Evolutionary conservation across 2,329 filamentous ascomycete species (phyloP), one percentile per base, ranked within the genome.

Genomic region (Aspergillus jensenii): DNA sequence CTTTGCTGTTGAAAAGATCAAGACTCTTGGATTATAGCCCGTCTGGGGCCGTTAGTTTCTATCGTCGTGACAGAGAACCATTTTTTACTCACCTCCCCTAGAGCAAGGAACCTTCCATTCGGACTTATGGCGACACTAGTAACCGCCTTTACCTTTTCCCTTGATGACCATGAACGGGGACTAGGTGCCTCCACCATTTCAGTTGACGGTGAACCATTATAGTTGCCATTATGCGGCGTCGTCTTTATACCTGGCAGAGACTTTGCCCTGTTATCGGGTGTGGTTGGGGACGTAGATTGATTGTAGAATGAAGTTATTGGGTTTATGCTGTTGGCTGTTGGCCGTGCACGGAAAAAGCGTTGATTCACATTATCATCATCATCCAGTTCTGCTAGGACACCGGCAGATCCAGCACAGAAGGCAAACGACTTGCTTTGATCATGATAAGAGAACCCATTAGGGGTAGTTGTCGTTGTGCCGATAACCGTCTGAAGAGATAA

Each of bases 131-230:
- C 89, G 25, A 99, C 84, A 69, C 93, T 96, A 5, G 93, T 96
- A 2, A 93, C 91, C 17, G 95, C 90, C 77, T 98, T 98, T 71
- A 98, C 93, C 64, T 92, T 87, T 74, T 98, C 95, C 63, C 91
- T 87, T 55, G 91, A 95, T 1, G 90, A 92, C 88, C 91, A 93
- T 12, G 89, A 91, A 72, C 88, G 91, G 52, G 84, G 87, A 41
- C 71, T 77, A 6, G 78, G 78, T 33, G 78, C 80, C 48, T 97
- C 93, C 14, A 71, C 69, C 71, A 78, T 79, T 55, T 85, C 83
- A 52, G 72, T 75, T 6, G 72, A 74, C 7, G 82, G 80, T 15
- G 83, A 82, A 7, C 73, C 76, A 55, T 75, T 74, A 21, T 76
- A 72, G 31, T 75, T 72, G 56, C 68, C 72, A 51, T 75, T 73